Base-by-base conservation (phyloP, 2,329 filamentous ascomycete species). In the Trichoderma arundinaceum region DNA sequence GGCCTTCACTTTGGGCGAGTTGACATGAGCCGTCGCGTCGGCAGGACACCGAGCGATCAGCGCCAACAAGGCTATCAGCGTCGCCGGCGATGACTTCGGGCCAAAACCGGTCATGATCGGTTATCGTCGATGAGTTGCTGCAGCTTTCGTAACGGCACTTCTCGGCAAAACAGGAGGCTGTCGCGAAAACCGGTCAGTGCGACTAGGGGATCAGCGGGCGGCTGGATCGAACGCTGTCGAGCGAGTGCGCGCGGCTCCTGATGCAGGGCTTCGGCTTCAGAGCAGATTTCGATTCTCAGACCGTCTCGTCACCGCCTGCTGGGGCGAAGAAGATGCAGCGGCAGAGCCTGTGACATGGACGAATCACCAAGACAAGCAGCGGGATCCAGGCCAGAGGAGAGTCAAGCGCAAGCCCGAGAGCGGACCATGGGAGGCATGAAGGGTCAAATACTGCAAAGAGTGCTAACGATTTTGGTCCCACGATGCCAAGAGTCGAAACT, bases 51-150 rank as follows among this genome's bases (percentile, higher is more conserved):
- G 60, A 54, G 39, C 39, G n/a, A 28, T 12, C 38, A 74, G 59
- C 43, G 71, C 72, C 32, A 77, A 54, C 59, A 76, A 17, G 4
- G 70, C 67, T 61, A 77, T 67, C 66, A 73, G 68, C 12, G 67
- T 51, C 48, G 68, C 56, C 8, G 69, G 67, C 63, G 65, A 49
- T 12, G 28, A 17, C 7, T 35, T 59, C n/a, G 12, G 43, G 4
- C 17, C 17, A 17, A 39, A 28, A 8, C 49, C 9, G 28, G 17
- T 3, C 60, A 63, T 65, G 62, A 12, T 53, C 13, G 19, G n/a
- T 6, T n/a, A 17, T 39, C 49, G 59, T 41, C 10, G 43, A 35
- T 33, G 38, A 49, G 8, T n/a, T 44, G 46, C n/a, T 15, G 57
- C 35, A 28, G 46, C 38, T 32, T 28, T 53, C 59, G 46, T 35